Evolutionary conservation across 2,329 filamentous ascomycete genomes (phyloP), one percentile per base, ranked within the genome.

Genomic region (Pyrenophora tritici-repentis): DNA sequence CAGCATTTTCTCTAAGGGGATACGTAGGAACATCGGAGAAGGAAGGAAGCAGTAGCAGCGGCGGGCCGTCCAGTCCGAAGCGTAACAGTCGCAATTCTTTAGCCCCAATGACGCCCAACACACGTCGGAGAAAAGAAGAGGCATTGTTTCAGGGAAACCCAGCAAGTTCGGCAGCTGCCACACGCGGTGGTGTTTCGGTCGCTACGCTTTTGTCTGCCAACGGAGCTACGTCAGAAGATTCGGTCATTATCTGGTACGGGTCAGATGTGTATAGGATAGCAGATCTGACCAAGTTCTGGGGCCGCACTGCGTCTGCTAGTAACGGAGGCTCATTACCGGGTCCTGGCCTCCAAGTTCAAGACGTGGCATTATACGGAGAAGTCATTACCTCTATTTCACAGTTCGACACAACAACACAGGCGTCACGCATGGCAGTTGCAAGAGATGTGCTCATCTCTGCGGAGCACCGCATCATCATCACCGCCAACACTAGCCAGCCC

Each of bases 101-200:
- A 2, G 77, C 75, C 3, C 79, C 79, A 2, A 79, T 79, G 76
- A 81, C 79, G 6, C 79, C 79, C 4, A 80, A 80, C 53, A 81
- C 78, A 6, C 73, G 78, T 10, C 75, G 75, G 38, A 71, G 71
- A 39, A 77, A 75, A 53, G 69, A 79, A 46, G 76, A 79, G 36
- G 62, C 63, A 10, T 65, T 81, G 3, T 80, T 80, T 56, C 70
- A 73, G 22, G 74, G 74, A n/a, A 67, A 70, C 26, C 59, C 72
- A 8, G 67, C 71, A 12, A 61, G 58, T 6, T 55, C 62, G 12
- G 57, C 67, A 4, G 63, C 62, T 29, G 65, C 70, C n/a, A 62
- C 69, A 2, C 67, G 65, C 10, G 79, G 79, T 2, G 78, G 78
- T 26, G 67, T 81, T 10, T 75, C 74, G 1, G 69, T 80, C 5